Conservation (phyloP, 2,329 filamentous ascomycete genomes). For the Neoarthrinium moseri region DNA sequence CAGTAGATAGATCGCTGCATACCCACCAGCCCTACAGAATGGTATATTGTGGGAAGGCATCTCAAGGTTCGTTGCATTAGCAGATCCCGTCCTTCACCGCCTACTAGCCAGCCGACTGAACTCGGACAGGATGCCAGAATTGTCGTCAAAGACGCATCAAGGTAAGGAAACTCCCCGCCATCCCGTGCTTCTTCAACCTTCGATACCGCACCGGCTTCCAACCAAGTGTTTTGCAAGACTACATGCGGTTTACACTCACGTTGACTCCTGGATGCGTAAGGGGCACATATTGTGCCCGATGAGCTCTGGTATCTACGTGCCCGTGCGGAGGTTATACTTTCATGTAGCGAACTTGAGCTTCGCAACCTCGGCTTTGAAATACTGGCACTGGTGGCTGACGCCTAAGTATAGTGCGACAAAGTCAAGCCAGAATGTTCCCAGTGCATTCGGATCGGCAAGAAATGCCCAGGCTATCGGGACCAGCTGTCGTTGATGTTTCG, state of each 20-base stretch:
- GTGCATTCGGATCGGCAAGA: conserved; percentile 58
- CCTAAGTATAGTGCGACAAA: conserved; percentile 54
- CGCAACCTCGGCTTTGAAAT: too few relatives aligned
- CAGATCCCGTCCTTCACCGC: not conserved
- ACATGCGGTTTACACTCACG: too few relatives aligned
- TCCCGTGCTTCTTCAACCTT: conserved; percentile 6
- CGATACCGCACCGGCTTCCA: conserved; percentile 4
- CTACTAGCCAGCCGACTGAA: not conserved
- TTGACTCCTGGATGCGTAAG: too few relatives aligned
- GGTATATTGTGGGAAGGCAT: conserved; percentile 58
- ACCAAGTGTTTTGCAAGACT: not conserved
- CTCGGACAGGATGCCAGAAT: conserved; percentile 39
- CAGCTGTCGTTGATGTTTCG: conserved; percentile 65
- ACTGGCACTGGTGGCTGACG: conserved; percentile 11
- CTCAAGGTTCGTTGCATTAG: conserved; percentile 34
- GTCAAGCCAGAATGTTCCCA: conserved; percentile 60
- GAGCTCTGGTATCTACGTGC: too few relatives aligned
- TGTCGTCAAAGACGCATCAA: conserved; percentile 55
- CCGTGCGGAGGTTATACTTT: too few relatives aligned
- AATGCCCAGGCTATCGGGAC: conserved; percentile 63
- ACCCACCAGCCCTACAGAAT: conserved; percentile 29
- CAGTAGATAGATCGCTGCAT: conserved; percentile 3
- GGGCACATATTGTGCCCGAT: too few relatives aligned
- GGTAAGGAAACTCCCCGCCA: conserved; percentile 32
- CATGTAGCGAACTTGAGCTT: too few relatives aligned